Evolutionary conservation across 176 grass and related monocot species (phyloP).

Genomic region (Poa annua): DNA sequence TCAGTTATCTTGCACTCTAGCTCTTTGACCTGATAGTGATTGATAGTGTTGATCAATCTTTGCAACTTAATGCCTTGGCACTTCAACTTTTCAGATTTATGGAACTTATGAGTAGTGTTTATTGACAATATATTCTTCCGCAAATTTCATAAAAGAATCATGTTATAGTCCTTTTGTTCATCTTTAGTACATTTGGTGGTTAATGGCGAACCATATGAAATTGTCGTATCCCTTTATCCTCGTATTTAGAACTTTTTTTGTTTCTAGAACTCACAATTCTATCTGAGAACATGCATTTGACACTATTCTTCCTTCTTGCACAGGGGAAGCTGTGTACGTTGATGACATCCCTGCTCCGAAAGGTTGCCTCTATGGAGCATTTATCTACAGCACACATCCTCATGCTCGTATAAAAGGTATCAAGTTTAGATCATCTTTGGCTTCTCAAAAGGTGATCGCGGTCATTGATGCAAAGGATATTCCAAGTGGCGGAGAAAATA

Average conservation of each 20-base stretch:
- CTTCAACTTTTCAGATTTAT: neutral
- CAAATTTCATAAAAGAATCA: neutral
- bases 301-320: neutral
- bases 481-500: conserved; percentile 62
- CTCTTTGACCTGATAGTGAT: neutral
- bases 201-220: neutral
- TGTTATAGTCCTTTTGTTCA: neutral
- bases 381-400: conserved; percentile 78
- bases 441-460: conserved; percentile 58
- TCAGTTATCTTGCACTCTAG: neutral
- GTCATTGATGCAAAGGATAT: conserved; percentile 69
- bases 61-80: neutral
- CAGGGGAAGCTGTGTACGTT: conserved; percentile 84
- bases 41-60: neutral
- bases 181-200: neutral
- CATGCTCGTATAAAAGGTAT: conserved; percentile 72
- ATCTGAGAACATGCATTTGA: conserved; percentile 11
- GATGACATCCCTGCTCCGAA: conserved; percentile 81
- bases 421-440: conserved; percentile 52
- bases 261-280: neutral
- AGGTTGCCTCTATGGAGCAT: conserved; percentile 76
- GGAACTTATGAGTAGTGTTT: neutral
- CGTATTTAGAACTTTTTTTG: conserved; percentile 2
- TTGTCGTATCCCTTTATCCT: neutral
- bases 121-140: neutral